Conservation (phyloP, 345 rosid species). For the Leavenworthia alabamica region DNA sequence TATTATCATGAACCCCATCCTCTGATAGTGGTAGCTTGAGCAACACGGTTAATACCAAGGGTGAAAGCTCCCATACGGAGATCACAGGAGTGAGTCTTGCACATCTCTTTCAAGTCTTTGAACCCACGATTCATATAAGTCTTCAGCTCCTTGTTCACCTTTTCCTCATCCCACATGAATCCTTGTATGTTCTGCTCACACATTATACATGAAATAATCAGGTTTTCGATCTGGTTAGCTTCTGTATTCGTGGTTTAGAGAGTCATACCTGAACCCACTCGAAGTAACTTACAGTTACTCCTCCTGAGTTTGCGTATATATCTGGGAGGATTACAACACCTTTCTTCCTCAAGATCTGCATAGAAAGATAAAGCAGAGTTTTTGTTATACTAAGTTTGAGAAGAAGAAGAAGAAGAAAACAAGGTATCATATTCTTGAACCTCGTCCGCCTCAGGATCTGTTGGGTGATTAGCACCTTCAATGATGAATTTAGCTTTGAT, state of each 20-base stretch:
- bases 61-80: slow-evolving; percentile 99
- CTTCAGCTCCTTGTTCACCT: slow-evolving; percentile 69
- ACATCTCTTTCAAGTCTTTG: slow-evolving; percentile 76
- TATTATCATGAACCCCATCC: slow-evolving; percentile 91
- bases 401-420: neutral
- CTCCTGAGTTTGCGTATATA: slow-evolving; percentile 92
- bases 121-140: slow-evolving; percentile 85
- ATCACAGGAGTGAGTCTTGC: slow-evolving; percentile 70
- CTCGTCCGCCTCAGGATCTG: slow-evolving; percentile 97
- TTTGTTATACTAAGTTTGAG: neutral
- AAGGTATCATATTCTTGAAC: slow-evolving; percentile 33
- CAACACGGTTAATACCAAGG: slow-evolving; percentile 91
- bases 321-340: slow-evolving; percentile 92
- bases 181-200: slow-evolving; percentile 84
- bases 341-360: slow-evolving; percentile 72
- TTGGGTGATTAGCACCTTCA: slow-evolving; percentile 97
- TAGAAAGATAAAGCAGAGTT: neutral
- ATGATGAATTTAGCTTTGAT: slow-evolving; percentile 81
- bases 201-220: neutral
- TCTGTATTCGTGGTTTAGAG: neutral
- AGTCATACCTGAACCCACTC: slow-evolving; percentile 92
- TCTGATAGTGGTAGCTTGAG: slow-evolving; percentile 73
- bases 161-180: slow-evolving; percentile 94
- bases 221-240: neutral
- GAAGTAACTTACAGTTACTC: slow-evolving; percentile 96